Evolutionary conservation across 139 green algal species (phyloP).

Genomic region (Chlorella sp.): DNA sequence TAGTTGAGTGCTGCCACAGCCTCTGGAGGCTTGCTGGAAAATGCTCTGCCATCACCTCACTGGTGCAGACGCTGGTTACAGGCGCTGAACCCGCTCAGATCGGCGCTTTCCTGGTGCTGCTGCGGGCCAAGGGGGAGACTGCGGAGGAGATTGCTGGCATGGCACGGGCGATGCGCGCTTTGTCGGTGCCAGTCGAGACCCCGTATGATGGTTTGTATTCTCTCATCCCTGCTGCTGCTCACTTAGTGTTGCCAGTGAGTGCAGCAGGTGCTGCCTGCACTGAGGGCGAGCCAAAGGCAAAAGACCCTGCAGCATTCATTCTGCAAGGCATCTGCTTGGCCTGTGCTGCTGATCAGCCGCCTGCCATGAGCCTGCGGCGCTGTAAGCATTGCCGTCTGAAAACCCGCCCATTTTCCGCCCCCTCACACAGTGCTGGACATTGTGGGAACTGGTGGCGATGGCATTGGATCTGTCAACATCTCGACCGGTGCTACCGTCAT

Average conservation of each 20-base stretch:
- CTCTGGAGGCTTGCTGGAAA: too few species aligned
- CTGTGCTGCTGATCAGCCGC: too few species aligned
- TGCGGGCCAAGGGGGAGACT: constrained; percentile 98
- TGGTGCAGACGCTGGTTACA: constrained; percentile 69
- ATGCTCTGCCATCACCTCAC: too few species aligned
- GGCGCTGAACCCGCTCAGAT: constrained; percentile 84
- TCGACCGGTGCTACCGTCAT: constrained; percentile 95
- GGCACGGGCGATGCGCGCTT: constrained; percentile 83
- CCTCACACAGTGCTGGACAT: constrained; percentile 88
- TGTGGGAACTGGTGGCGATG: constrained; percentile 98
- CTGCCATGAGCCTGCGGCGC: too few species aligned
- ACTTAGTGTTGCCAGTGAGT: background rate
- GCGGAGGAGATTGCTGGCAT: constrained; percentile 93
- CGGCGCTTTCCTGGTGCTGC: constrained; percentile 94
- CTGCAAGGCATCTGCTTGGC: too few species aligned
- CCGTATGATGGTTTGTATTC: constrained; percentile 49
- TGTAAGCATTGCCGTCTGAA: background rate
- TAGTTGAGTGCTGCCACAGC: too few species aligned
- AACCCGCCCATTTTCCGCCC: background rate
- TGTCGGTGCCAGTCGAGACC: constrained; percentile 70
- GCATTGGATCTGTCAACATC: constrained; percentile 99
- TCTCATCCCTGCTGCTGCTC: background rate
- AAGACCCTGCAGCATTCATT: too few species aligned
- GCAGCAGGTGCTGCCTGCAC: background rate
- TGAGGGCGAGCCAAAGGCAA: background rate